A percentile compares a stretch with the other conserved stretches of the same genome.
Conservation (phyloP, 352 stramenopile genomes). For the Pythium brachiatum region DNA sequence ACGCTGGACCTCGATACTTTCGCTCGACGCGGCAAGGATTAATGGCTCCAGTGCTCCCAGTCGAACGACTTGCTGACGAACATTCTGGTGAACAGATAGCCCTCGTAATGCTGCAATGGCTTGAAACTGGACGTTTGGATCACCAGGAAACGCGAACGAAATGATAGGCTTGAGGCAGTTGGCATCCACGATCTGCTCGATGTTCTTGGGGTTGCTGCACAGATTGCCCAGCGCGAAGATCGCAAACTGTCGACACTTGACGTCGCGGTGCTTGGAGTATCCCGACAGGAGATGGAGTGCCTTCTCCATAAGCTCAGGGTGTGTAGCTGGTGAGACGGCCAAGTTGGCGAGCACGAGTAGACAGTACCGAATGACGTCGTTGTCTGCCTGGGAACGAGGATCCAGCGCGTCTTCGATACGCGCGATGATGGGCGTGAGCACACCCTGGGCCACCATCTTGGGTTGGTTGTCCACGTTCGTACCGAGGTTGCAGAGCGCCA, state of each 20-base stretch:
- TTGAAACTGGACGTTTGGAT: conserved; percentile 96
- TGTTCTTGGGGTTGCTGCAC: conserved; percentile 90
- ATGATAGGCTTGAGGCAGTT: conserved; percentile 93
- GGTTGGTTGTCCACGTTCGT: conserved; percentile 94
- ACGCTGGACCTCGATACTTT: conserved; percentile 94
- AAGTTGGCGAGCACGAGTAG: conserved; percentile 94
- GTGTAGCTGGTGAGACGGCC: conserved; percentile 80
- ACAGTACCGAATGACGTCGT: conserved; percentile 95
- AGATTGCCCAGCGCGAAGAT: conserved; percentile 95
- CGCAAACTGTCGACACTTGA: conserved; percentile 96
- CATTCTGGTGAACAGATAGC: conserved; percentile 87
- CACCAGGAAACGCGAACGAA: conserved; percentile 92
- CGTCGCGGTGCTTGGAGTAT: conserved; percentile 93
- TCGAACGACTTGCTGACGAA: conserved; percentile 89
- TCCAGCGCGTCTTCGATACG: conserved; percentile 91
- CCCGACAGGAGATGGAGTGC: conserved; percentile 87
- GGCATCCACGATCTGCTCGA: conserved; percentile 85
- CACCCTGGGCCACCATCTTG: conserved; percentile 85
- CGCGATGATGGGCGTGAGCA: conserved; percentile 87
- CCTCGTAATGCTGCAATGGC: conserved; percentile 92
- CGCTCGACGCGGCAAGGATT: conserved; percentile 86
- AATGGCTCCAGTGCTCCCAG: conserved; percentile 93
- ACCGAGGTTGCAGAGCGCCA: conserved; percentile 94
- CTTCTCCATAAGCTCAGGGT: conserved; percentile 74
- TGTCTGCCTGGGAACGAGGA: conserved; percentile 89